Conservation (phyloP, 2,329 filamentous ascomycete species). For the Sporothrix luriei region DNA sequence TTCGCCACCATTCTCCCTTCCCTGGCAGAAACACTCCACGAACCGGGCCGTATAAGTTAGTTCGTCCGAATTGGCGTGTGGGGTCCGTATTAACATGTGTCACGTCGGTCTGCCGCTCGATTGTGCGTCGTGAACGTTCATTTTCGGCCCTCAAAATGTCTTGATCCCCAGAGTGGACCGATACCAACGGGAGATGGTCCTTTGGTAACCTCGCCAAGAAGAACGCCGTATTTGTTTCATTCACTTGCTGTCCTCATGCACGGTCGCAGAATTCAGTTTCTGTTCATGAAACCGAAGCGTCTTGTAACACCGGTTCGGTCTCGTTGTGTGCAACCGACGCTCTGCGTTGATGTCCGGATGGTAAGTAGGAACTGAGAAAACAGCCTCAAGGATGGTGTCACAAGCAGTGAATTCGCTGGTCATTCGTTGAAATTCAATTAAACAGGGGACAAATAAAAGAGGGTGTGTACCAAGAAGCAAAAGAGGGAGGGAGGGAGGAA, state of each 20-base stretch:
- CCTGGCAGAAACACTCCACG: constrained; percentile 10
- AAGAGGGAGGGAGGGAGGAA: too few species aligned
- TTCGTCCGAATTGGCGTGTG: constrained; percentile 23
- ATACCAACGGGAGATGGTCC: neutral
- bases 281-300: neutral
- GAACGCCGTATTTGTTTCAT: neutral
- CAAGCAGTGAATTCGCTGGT: neutral
- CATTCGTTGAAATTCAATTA: neutral
- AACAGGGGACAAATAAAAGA: neutral
- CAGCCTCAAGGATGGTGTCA: constrained; percentile 26
- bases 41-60: constrained; percentile 8
- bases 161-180: neutral
- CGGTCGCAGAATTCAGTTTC: neutral
- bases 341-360: constrained; percentile 7
- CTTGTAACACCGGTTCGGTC: constrained; percentile 8
- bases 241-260: neutral
- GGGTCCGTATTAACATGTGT: neutral
- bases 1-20: neutral
- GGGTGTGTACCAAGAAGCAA: constrained; percentile 9
- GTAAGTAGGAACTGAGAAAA: constrained; percentile 26
- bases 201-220: neutral
- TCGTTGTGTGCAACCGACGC: constrained; percentile 19
- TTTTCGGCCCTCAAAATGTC: constrained; percentile 10
- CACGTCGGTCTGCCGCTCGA: constrained; percentile 8
- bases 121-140: neutral